Evolutionary conservation across 495 filamentous ascomycete genomes (phyloP).

Genomic region (Immersiella caudata): DNA sequence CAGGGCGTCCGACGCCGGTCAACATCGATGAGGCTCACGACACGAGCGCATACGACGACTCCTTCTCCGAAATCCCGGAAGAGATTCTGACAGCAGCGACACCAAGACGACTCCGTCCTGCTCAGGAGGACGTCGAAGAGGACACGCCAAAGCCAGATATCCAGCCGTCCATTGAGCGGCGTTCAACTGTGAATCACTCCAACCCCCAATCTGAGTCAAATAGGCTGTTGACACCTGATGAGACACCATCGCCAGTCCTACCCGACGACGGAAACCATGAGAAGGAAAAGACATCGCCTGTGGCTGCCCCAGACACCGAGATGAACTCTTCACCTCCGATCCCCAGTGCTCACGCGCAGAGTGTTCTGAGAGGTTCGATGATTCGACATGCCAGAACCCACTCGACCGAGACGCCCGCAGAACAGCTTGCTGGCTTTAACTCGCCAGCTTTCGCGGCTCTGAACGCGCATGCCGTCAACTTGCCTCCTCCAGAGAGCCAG

Average conservation of each 20-base stretch:
- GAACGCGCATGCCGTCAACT: constrained; percentile 17
- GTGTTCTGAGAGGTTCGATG: neutral
- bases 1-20: constrained; percentile 18
- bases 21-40: constrained; percentile 28
- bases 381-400: constrained; percentile 27
- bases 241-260: constrained; percentile 54
- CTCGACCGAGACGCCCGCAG: constrained; percentile 38
- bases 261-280: constrained; percentile 29
- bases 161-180: constrained; percentile 42
- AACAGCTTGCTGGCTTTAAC: constrained; percentile 25
- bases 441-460: constrained; percentile 22
- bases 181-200: constrained; percentile 40
- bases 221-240: constrained; percentile 57
- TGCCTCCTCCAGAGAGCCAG: constrained; percentile 30
- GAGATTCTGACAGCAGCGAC: constrained; percentile 52
- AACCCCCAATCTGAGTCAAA: constrained; percentile 41
- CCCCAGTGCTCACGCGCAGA: constrained; percentile 15
- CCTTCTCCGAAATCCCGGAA: constrained; percentile 55
- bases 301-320: constrained; percentile 20
- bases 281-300: constrained; percentile 2
- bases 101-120: constrained; percentile 37
- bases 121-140: constrained; percentile 15
- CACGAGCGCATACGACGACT: constrained; percentile 49
- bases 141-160: constrained; percentile 23
- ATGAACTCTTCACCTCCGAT: constrained; percentile 41